A percentile compares a stretch with the other conserved stretches of the same genome.
Conservation (phyloP, 2,329 filamentous ascomycete species). For the Peltaster fructicola region DNA sequence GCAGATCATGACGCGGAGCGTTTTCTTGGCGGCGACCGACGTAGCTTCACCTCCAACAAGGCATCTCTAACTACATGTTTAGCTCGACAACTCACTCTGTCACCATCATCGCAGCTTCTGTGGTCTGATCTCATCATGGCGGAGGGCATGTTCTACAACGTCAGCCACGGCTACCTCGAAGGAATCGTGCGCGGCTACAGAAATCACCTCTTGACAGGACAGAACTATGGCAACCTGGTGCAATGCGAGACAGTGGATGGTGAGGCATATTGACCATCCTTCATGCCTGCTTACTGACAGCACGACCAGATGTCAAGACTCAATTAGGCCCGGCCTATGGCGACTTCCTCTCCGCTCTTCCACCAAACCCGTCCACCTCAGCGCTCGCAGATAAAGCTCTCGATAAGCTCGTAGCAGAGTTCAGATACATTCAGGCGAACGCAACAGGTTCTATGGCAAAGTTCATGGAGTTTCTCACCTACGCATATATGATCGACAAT, state of each 20-base stretch:
- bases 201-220: constrained; percentile 73
- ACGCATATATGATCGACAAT: constrained; percentile 99
- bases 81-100: too few species aligned
- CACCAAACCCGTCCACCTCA: constrained; percentile 92
- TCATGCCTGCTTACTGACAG: constrained; percentile 1
- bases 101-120: too few species aligned
- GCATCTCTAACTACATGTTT: too few species aligned
- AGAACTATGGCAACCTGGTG: constrained; percentile 88
- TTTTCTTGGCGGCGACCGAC: too few species aligned
- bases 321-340: constrained; percentile 94
- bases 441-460: constrained; percentile 77
- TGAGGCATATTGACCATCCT: constrained; percentile 24
- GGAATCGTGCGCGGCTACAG: constrained; percentile 94
- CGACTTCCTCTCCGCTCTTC: constrained; percentile 84
- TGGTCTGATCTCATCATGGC: too few species aligned
- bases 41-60: too few species aligned
- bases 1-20: too few species aligned
- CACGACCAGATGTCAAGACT: constrained; percentile 72
- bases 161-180: constrained; percentile 65
- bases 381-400: constrained; percentile 87
- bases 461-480: constrained; percentile 97
- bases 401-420: constrained; percentile 94
- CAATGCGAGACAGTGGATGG: constrained; percentile 97
- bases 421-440: constrained; percentile 89
- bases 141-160: constrained; percentile 30